Percentiles rank a stretch among this genome's conserved stretches.
These are phyloP conservation scores for Acanthamoeba sp. DNA, from an alignment of 208 protist genomes.

Conservation along the genomic window DNA sequence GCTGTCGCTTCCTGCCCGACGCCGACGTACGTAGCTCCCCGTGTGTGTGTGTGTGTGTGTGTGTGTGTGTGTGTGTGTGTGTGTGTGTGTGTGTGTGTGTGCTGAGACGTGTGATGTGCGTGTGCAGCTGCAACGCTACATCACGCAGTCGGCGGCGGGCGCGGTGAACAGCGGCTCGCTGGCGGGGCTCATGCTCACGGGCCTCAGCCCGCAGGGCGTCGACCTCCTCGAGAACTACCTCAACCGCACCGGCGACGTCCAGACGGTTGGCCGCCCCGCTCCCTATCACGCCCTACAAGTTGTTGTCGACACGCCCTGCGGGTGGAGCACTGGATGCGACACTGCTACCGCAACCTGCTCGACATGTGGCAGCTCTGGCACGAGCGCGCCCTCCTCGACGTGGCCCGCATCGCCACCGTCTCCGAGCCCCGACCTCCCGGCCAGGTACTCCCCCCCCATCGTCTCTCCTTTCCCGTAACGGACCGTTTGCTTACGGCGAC, in stretches of 20 bases:
- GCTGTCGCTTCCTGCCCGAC: slow-evolving; percentile 83
- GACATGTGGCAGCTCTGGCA: slow-evolving; percentile 89
- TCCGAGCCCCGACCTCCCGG: neutral
- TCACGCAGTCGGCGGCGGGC: neutral
- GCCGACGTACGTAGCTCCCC: slow-evolving; percentile 38
- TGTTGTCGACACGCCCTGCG: too few species aligned
- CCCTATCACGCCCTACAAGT: too few species aligned
- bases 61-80: neutral
- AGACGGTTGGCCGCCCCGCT: slow-evolving; percentile 75
- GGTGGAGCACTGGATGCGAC: slow-evolving; percentile 77
- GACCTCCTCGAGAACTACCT: slow-evolving; percentile 87
- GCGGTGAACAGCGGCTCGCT: slow-evolving; percentile 51
- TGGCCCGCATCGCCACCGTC: slow-evolving; percentile 54
- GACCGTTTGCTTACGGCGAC: too few species aligned
- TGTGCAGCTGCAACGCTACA: slow-evolving; percentile 69
- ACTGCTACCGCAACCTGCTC: slow-evolving; percentile 87
- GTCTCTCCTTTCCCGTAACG: too few species aligned
- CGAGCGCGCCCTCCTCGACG: slow-evolving; percentile 85
- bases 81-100: neutral
- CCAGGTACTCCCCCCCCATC: neutral
- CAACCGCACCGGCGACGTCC: slow-evolving; percentile 87
- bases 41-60: neutral
- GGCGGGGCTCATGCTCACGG: slow-evolving; percentile 86
- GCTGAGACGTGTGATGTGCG: neutral
- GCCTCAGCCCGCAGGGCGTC: slow-evolving; percentile 78